phyloP scores from a whole-genome alignment of 2,329 filamentous ascomycete species.

The Fusarium sp. region DNA sequence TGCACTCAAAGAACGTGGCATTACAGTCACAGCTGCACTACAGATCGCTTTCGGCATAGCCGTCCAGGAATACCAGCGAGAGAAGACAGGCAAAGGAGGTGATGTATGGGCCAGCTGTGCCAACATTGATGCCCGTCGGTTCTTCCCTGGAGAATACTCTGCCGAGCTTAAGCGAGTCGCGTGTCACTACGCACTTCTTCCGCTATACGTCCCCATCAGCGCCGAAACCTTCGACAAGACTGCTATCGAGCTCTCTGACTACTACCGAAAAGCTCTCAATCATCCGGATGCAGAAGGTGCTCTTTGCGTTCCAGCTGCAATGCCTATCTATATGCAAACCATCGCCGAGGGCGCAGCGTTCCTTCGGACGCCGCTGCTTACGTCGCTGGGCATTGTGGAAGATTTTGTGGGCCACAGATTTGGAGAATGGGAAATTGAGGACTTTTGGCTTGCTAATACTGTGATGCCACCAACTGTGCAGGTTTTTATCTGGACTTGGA shows the following conservation, averaged over 20 bases:
- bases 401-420: background rate
- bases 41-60: background rate
- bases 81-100: background rate
- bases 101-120: background rate
- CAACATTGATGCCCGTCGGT: background rate
- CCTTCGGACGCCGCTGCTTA: background rate
- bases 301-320: background rate
- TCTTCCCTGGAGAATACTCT: background rate
- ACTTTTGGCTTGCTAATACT: background rate
- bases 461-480: background rate
- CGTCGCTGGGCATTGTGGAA: background rate
- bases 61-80: background rate
- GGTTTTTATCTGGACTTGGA: background rate
- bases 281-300: background rate
- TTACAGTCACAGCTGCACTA: background rate
- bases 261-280: background rate
- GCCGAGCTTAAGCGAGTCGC: background rate
- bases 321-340: background rate
- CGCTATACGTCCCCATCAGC: background rate
- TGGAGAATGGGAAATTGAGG: background rate
- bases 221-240: background rate
- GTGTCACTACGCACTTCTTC: background rate
- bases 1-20: background rate
- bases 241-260: background rate
- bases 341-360: background rate